phyloP scores from a whole-genome alignment of 176 grass and related monocot genomes.

The Poa annua region DNA sequence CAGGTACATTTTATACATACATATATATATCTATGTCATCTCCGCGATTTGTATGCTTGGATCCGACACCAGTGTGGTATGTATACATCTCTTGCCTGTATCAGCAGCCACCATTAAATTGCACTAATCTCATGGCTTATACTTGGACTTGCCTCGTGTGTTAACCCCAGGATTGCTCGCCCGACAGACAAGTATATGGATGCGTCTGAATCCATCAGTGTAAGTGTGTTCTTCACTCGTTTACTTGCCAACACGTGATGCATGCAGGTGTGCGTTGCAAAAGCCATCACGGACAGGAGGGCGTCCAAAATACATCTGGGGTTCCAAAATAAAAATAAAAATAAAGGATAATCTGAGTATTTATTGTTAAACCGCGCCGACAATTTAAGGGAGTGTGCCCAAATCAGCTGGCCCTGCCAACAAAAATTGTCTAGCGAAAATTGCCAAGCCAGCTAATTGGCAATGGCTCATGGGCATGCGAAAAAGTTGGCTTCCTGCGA shows the following conservation, averaged over 20 bases:
- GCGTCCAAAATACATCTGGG: neutral
- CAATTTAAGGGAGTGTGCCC: too few relatives aligned
- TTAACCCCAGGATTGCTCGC: conserved; percentile 25
- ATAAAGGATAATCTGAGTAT: neutral
- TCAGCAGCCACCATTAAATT: neutral
- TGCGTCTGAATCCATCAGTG: neutral
- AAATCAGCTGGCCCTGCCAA: too few relatives aligned
- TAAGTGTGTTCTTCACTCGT: neutral
- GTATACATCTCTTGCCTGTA: conserved; percentile 49
- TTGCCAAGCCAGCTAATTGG: neutral
- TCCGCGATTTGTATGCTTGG: conserved; percentile 14
- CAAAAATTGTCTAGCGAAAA: too few relatives aligned
- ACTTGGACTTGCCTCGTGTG: neutral
- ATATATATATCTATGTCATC: neutral
- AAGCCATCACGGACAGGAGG: neutral
- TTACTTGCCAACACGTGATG: neutral
- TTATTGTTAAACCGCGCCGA: neutral
- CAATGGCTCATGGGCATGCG: neutral
- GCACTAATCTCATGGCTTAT: conserved; percentile 23
- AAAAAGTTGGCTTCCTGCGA: neutral
- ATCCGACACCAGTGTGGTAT: conserved; percentile 53
- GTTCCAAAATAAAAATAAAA: neutral
- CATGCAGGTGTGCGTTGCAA: neutral
- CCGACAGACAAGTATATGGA: neutral
- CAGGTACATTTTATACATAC: conserved; percentile 35